Conservation (phyloP, 306 rosid species). For the Quercus gilva region DNA sequence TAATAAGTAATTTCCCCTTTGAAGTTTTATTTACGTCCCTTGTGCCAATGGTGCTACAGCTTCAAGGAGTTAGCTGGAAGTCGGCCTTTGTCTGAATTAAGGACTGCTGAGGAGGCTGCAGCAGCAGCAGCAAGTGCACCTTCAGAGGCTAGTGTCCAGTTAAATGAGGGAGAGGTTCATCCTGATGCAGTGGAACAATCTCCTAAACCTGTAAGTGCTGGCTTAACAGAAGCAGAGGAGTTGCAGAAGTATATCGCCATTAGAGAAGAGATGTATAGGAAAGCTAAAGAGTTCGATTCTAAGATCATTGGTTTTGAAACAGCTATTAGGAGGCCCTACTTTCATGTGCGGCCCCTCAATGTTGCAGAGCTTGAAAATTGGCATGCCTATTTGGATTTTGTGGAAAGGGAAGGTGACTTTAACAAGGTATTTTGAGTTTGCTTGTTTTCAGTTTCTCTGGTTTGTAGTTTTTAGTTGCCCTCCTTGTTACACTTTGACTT, state of each 20-base stretch:
- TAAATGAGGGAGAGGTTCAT: conserved; percentile 59
- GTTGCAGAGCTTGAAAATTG: conserved; percentile 97
- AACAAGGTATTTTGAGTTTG: conserved; percentile 74
- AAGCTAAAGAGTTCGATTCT: conserved; percentile 98
- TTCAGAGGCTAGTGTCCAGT: conserved; percentile 49
- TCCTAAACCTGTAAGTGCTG: conserved; percentile 79
- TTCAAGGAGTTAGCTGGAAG: conserved; percentile 88
- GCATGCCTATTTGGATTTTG: conserved; percentile 89
- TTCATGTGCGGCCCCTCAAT: conserved; percentile 92
- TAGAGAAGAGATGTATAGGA: conserved; percentile 97
- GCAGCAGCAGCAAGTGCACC: conserved; percentile 37
- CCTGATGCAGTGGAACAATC: conserved; percentile 55
- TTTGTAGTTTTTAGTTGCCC: conserved; percentile 40
- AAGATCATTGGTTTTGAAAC: conserved; percentile 99
- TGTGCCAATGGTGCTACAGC: conserved; percentile 51
- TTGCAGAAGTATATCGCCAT: conserved; percentile 96
- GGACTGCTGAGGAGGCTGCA: conserved; percentile 72
- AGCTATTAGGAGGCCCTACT: conserved; percentile 98
- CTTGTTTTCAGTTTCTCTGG: conserved; percentile 24
- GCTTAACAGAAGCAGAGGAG: conserved; percentile 96
- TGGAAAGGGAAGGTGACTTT: conserved; percentile 89
- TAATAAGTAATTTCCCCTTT: not conserved
- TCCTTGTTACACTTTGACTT: conserved; percentile 58
- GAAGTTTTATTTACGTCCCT: conserved; percentile 1
- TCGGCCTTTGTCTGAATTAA: conserved; percentile 81